A percentile compares a stretch with the other conserved stretches of the same genome.
Conservation (phyloP, 2,329 filamentous ascomycete species). For the Zymoseptoria pseudotritici region DNA sequence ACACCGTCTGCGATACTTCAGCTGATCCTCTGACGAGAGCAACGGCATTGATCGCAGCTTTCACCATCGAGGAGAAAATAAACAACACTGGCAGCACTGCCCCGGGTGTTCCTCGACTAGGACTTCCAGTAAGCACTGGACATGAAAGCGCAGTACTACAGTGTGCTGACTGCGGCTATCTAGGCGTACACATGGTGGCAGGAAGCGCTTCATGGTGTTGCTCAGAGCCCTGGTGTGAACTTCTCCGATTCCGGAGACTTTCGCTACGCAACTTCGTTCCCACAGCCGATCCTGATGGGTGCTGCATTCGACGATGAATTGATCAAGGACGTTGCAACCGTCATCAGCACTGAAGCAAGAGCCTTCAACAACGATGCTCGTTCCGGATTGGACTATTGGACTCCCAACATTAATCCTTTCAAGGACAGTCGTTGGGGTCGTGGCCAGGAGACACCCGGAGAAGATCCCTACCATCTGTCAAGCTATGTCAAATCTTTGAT, state of each 20-base stretch:
- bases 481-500: conserved; percentile 30
- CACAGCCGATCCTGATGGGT: conserved; percentile 55
- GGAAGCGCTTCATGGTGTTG: conserved; percentile 57
- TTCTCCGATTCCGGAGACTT: conserved; percentile 49
- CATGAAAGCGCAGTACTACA: background rate
- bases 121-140: conserved; percentile 35
- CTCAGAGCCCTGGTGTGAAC: conserved; percentile 34
- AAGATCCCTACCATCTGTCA: conserved; percentile 29
- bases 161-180: background rate
- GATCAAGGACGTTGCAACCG: conserved; percentile 49
- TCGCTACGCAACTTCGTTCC: conserved; percentile 57
- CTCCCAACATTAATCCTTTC: conserved; percentile 59
- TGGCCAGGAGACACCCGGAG: conserved; percentile 37
- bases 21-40: conserved; percentile 27
- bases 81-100: conserved; percentile 45
- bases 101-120: conserved; percentile 49
- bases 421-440: conserved; percentile 44
- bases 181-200: conserved; percentile 53
- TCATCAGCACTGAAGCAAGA: conserved; percentile 54
- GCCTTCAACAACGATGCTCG: conserved; percentile 56
- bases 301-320: conserved; percentile 59
- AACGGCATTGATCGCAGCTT: conserved; percentile 43
- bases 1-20: conserved; percentile 45
- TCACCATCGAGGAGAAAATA: conserved; percentile 48
- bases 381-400: conserved; percentile 53